A percentile compares a stretch with the other conserved stretches of the same genome.
These are phyloP conservation scores for Acanthamoeba sp. DNA, from an alignment of 208 protist species.

Conservation along the genomic window DNA sequence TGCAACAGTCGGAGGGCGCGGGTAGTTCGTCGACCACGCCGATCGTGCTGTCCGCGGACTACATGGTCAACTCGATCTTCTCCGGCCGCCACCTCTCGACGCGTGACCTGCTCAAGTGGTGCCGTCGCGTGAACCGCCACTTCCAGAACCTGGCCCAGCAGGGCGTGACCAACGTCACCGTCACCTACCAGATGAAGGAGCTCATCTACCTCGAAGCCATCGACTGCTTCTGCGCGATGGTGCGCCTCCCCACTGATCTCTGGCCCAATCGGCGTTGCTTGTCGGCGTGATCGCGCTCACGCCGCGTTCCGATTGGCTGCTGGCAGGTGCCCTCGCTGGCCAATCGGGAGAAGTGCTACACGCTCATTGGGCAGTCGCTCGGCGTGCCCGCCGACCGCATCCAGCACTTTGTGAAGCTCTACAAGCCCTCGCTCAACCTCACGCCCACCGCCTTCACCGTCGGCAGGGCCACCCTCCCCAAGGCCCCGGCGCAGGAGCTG, in stretches of 20 bases:
- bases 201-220: constrained; percentile 95
- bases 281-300: too few species aligned
- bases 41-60: constrained; percentile 30
- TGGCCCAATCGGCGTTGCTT: not conserved
- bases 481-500: not conserved
- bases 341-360: constrained; percentile 55
- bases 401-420: constrained; percentile 78
- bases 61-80: constrained; percentile 61
- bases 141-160: constrained; percentile 73
- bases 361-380: constrained; percentile 76
- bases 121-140: constrained; percentile 90
- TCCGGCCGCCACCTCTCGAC: constrained; percentile 52
- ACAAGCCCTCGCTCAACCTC: constrained; percentile 76
- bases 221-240: constrained; percentile 92
- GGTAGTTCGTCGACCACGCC: constrained; percentile 30
- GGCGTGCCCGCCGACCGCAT: constrained; percentile 77
- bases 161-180: constrained; percentile 81
- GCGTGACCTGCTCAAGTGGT: constrained; percentile 95
- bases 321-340: not conserved
- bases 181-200: constrained; percentile 82
- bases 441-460: constrained; percentile 42
- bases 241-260: not conserved
- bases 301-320: not conserved
- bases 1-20: constrained; percentile 26
- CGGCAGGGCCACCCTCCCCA: constrained; percentile 74